Base-by-base conservation (phyloP, 805 yeast genomes). In the Lipomyces spencermartinsiae region DNA sequence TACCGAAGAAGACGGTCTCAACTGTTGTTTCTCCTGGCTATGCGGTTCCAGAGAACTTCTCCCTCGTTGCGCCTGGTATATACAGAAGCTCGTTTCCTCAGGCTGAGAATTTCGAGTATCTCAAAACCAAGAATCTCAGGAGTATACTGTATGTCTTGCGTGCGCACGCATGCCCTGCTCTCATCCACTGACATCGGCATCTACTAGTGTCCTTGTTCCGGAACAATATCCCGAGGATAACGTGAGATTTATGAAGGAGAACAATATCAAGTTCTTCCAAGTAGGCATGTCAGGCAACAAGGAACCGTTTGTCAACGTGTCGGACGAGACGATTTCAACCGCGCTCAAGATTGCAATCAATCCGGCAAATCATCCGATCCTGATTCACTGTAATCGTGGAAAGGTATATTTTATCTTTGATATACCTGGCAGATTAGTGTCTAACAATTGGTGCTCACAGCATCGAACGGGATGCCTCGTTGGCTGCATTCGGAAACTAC, bases 391-490 rank as follows among this genome's bases (percentile, higher is more conserved):
- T 80, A 95, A 95, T 79, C 82, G 97, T 67, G 99, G 99, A 10
- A 95, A 94, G 34, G 69, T 66, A 53, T 14, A 31, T 25, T 53
- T 14, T 19, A 6, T 25, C n/a, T 53, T 14, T 39, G 6, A 25
- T 53, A 16, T 19, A 25, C 9, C 34, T 25, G 37, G 22, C 8
- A 65, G 33, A 29, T 16, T 25, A 14, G 8, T 16, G n/a, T 12
- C n/a, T 53, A 53, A 53, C 12, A 53, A 22, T 53, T 22, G 19
- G 14, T 25, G n/a, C 34, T 59, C 34, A 33, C 61, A 53, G 78
- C 99, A 95, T 78, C 84, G 99, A 73, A 95, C 99, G 0, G 99
- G 99, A 0, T 95, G 98, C 78, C 82, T 95, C 16, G 93, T 95
- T 37, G 99, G 99, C 1, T 94, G 97, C 76, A 83, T 95, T 43